Evolutionary conservation across 2,329 filamentous ascomycete species (phyloP), one percentile per base, ranked within the genome.

Genomic region (Fusarium sp.): DNA sequence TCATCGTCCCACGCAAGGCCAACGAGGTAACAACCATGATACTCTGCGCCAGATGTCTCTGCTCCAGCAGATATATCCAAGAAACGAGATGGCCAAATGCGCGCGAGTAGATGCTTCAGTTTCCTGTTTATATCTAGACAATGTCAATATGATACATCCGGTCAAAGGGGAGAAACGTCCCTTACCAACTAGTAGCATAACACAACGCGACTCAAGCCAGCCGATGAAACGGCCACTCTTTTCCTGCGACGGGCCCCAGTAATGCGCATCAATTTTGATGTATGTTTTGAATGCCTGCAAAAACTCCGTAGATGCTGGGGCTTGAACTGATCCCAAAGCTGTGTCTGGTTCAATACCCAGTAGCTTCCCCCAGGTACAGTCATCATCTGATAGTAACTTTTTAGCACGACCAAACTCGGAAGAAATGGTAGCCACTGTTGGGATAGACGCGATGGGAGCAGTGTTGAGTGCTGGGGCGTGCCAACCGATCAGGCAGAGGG

Each of bases 51-150:
- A 2, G 78, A 70, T 20, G 75, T 79, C 1, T 82, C 72, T 12
- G 75, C 70, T 8, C 67, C 70, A 32, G 60, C 64, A 2, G 69
- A 63, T 5, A 71, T 56, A 36, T 84, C 83, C 11, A 87, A 84
- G 68, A 92, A 92, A 15, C 89, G 85, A 12, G 85, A 87, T 4
- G 91, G 90, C 90, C 90, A 93, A 28, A 92, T 89, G 26, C 89
- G 86, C 4, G 88, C 85, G 53, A 87, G 81, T 8, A 92, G 75
- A 5, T 82, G 79, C 1, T 88, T 87, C 22, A 90, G 79, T 18
- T 85, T 85, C 54, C 86, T 86, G 66, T 88, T 83, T 24, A 93
- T 81, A 68, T 92, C 90, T 89, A 65, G 28, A n/a, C 17, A 45
- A 54, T 59, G 22, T 63, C 35, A 76, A 67, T 38, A 48, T 61